Base-by-base conservation (phyloP, 306 rosid species). In the Cucumis melo region DNA sequence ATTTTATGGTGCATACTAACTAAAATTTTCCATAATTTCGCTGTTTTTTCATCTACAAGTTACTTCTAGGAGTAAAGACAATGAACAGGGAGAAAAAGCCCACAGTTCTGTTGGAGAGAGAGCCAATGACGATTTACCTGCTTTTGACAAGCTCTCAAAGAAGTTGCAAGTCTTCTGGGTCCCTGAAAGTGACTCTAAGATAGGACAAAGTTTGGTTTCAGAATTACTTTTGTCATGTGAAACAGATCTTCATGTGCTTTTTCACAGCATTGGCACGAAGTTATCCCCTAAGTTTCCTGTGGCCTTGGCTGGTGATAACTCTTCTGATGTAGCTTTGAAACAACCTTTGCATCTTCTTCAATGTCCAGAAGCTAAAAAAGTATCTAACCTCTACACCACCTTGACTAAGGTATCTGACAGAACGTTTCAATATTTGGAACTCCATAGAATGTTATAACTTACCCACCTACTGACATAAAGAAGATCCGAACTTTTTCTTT, bases 161-260 rank as follows among this genome's bases (percentile, higher is more conserved):
- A 90, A 88, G 85, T 87, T 93, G 87, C 76, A 80, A 76, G 82
- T 85, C 14, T 81, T 91, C 57, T 90, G 97, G 94, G 90, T 82
- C 77, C 80, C 88, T 51, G 82, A 88, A 53, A 78, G 70, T 73
- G 84, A 78, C 73, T 82, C 79, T 81, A 81, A 61, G 41, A 73
- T 84, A 41, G 88, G 96, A 82, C 86, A 83, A 78, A 82, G 73
- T 85, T 48, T 84, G 60, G 70, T 91, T 83, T 84, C 92, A 48
- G 82, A 90, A 77, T 84, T 93, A 84, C 89, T 91, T 71, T 79
- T 73, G 44, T 78, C 86, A 65, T 91, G 94, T 79, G 90, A 90
- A 81, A 76, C 84, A 78, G 91, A 91, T 81, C 87, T 93, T 74
- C 87, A 79, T 71, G 84, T 82, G 77, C 97, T 93, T 82, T 90